phyloP scores from a whole-genome alignment of 176 grass and related monocot species.

The Tillandsia fasciculata region DNA sequence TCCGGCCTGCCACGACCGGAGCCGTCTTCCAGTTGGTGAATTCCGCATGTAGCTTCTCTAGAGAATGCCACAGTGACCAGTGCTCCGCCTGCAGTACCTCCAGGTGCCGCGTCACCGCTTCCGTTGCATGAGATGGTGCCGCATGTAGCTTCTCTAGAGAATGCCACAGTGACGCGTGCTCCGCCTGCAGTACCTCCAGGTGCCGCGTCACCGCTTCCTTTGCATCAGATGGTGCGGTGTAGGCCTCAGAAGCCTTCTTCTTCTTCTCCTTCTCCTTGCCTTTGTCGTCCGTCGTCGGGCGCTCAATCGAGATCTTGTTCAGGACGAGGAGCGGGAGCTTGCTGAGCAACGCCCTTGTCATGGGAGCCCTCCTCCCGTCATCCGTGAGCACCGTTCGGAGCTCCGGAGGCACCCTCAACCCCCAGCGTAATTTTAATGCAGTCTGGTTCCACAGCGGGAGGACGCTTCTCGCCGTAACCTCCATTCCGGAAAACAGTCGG shows the following conservation, averaged over 20 bases:
- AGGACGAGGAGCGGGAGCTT: conserved; percentile 77
- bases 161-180: conserved; percentile 46
- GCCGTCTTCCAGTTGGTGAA: conserved; percentile 11
- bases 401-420: conserved; percentile 48
- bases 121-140: background rate
- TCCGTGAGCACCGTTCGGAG: too few species aligned
- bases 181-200: conserved; percentile 50
- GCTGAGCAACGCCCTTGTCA: conserved; percentile 22
- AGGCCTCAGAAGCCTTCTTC: background rate
- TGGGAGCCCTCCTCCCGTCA: conserved; percentile 14
- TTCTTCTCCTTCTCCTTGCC: conserved; percentile 6
- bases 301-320: conserved; percentile 84
- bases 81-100: conserved; percentile 50
- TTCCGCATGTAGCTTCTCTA: conserved; percentile 64
- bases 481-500: conserved; percentile 49
- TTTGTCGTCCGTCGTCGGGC: too few species aligned
- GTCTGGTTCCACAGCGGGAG: conserved; percentile 52
- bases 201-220: conserved; percentile 24
- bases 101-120: conserved; percentile 35
- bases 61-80: conserved; percentile 36
- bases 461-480: conserved; percentile 54
- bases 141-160: conserved; percentile 15
- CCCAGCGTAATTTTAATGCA: conserved; percentile 68
- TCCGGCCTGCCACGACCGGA: background rate
- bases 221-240: background rate